These are phyloP conservation scores for Zasmidium cellare DNA, from an alignment of 2,329 filamentous ascomycete genomes.

Conservation along the genomic window DNA sequence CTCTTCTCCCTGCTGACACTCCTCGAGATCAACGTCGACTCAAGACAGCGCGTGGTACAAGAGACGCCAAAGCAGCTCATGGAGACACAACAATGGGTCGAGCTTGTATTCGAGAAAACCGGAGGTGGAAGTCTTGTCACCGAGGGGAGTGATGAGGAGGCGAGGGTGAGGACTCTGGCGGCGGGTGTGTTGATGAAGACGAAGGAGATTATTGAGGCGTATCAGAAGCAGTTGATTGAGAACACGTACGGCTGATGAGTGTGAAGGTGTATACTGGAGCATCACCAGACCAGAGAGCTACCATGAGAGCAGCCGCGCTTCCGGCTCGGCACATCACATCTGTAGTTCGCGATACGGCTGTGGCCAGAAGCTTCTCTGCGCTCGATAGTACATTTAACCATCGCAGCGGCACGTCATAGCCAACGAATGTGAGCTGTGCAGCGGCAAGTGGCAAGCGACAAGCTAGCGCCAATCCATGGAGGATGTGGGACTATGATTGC, in stretches of 20 bases:
- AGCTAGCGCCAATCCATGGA: too few relatives aligned
- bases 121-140: constrained; percentile 36
- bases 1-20: constrained; percentile 77
- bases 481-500: too few relatives aligned
- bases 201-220: constrained; percentile 78
- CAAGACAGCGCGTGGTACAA: constrained; percentile 71
- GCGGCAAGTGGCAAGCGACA: too few relatives aligned
- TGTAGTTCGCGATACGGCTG: too few relatives aligned
- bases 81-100: constrained; percentile 86
- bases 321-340: too few relatives aligned
- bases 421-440: too few relatives aligned
- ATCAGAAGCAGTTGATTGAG: constrained; percentile 75
- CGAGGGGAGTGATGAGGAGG: constrained; percentile 72
- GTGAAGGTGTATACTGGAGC: too few relatives aligned
- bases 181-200: constrained; percentile 76
- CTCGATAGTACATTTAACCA: too few relatives aligned
- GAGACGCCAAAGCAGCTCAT: constrained; percentile 74
- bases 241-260: constrained; percentile 2
- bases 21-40: constrained; percentile 72
- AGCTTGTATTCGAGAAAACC: constrained; percentile 65
- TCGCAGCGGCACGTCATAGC: too few relatives aligned
- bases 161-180: constrained; percentile 74
- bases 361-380: too few relatives aligned
- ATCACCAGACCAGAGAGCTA: too few relatives aligned
- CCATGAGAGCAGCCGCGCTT: too few relatives aligned